A percentile compares a stretch with the other conserved stretches of the same genome.
Conservation (phyloP, 2,329 filamentous ascomycete genomes). For the Hypomyces rosellus region DNA sequence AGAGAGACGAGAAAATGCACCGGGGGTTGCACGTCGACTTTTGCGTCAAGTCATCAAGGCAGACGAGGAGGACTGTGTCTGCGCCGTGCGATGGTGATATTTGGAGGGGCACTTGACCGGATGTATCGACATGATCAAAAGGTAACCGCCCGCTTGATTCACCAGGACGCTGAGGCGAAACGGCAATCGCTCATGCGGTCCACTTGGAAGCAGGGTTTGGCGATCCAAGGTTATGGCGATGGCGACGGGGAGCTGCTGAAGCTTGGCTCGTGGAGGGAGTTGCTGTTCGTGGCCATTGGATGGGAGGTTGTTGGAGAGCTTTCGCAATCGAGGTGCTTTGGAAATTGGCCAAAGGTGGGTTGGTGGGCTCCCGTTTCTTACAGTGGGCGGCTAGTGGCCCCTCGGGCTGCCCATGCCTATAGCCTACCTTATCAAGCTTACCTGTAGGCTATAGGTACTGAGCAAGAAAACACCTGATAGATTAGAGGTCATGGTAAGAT, state of each 20-base stretch:
- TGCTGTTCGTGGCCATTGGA: constrained; percentile 12
- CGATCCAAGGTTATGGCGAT: constrained; percentile 15
- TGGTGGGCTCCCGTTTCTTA: background rate
- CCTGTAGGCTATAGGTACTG: too few species aligned
- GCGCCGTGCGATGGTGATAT: constrained; percentile 30
- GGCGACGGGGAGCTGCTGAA: constrained; percentile 10
- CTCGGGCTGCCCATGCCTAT: too few species aligned
- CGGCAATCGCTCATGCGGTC: background rate
- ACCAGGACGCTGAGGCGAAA: constrained; percentile 25
- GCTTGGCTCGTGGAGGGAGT: constrained; percentile 11
- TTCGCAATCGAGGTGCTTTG: background rate
- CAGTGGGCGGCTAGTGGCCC: background rate
- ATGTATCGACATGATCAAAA: constrained; percentile 37
- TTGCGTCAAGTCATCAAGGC: constrained; percentile 16
- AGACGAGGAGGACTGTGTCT: constrained; percentile 22
- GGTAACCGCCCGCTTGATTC: constrained; percentile 16
- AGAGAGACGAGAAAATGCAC: background rate
- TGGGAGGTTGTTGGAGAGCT: background rate
- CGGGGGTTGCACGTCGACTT: constrained; percentile 8
- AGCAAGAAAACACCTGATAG: too few species aligned
- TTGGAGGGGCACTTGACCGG: constrained; percentile 28
- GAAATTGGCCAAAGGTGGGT: background rate
- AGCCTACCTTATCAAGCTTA: too few species aligned
- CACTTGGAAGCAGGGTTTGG: background rate
- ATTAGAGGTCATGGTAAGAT: too few species aligned